phyloP scores from a whole-genome alignment of 768 basidiomycete genomes.

The Lentinus tigrinus region DNA sequence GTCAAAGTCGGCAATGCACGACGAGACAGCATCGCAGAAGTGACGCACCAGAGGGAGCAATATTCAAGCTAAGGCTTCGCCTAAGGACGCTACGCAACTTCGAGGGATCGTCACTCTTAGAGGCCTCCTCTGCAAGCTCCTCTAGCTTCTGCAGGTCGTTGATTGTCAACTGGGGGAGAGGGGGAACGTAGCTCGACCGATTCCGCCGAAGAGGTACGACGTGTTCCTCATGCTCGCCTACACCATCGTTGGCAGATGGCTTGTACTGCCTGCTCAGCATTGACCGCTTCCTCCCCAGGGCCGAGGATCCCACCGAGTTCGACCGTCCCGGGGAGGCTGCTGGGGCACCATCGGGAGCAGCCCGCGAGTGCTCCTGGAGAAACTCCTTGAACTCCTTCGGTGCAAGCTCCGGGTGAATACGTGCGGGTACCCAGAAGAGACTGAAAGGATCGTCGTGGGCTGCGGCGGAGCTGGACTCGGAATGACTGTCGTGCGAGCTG shows the following conservation, averaged over 20 bases:
- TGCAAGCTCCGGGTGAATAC: slow-evolving; percentile 95
- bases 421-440: slow-evolving; percentile 98
- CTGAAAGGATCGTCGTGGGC: slow-evolving; percentile 76
- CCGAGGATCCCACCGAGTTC: slow-evolving; percentile 41
- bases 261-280: slow-evolving; percentile 95
- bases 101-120: slow-evolving; percentile 76
- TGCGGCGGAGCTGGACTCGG: slow-evolving; percentile 34
- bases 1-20: slow-evolving; percentile 5
- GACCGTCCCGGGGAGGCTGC: slow-evolving; percentile 37
- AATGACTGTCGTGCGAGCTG: slow-evolving; percentile 42
- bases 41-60: slow-evolving; percentile 78
- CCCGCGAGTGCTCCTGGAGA: slow-evolving; percentile 86
- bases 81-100: slow-evolving; percentile 76
- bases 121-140: slow-evolving; percentile 88
- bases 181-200: slow-evolving; percentile 63
- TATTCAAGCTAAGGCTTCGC: slow-evolving; percentile 85
- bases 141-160: slow-evolving; percentile 94
- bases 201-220: slow-evolving; percentile 70
- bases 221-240: slow-evolving; percentile 54
- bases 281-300: slow-evolving; percentile 81
- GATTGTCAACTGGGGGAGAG: slow-evolving; percentile 85
- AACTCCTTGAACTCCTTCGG: slow-evolving; percentile 95
- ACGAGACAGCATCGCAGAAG: background rate
- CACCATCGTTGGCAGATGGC: slow-evolving; percentile 74
- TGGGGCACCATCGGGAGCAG: slow-evolving; percentile 45